Conservation (phyloP, 78 protist species). For the slime mould (Dictyostelium discoideum) region DNA sequence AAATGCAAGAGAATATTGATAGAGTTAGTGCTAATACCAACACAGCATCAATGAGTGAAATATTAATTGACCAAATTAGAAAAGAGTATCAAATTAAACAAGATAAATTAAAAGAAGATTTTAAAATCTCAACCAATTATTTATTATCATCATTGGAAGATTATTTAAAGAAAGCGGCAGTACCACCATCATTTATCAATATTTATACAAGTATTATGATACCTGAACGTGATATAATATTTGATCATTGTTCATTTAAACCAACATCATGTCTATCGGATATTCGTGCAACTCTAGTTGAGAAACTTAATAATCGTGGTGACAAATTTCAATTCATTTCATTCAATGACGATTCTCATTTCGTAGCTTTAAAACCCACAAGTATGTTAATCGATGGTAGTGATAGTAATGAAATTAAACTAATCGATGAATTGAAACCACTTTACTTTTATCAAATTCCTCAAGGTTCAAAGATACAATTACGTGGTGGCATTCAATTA, state of each 20-base stretch:
- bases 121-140: constrained; percentile 21
- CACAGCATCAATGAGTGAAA: not conserved
- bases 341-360: not conserved
- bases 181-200: constrained; percentile 30
- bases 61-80: constrained; percentile 27
- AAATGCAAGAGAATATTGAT: not conserved
- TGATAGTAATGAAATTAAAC: not conserved
- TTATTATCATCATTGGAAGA: constrained; percentile 47
- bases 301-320: constrained; percentile 24
- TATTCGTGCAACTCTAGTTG: constrained; percentile 15
- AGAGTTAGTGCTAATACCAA: not conserved
- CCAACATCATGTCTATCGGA: constrained; percentile 33
- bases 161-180: constrained; percentile 41
- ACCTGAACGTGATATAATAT: constrained; percentile 17
- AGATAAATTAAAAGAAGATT: not conserved
- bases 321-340: constrained; percentile 35
- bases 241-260: constrained; percentile 49
- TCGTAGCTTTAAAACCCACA: not conserved
- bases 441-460: constrained; percentile 39
- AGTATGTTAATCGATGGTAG: not conserved
- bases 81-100: constrained; percentile 12
- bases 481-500: constrained; percentile 31
- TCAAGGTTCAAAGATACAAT: constrained; percentile 59
- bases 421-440: constrained; percentile 38
- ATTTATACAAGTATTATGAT: constrained; percentile 6